A percentile compares a stretch with the other conserved stretches of the same genome.
phyloP scores from a whole-genome alignment of 208 protist genomes.

The Acanthamoeba pearcei region DNA sequence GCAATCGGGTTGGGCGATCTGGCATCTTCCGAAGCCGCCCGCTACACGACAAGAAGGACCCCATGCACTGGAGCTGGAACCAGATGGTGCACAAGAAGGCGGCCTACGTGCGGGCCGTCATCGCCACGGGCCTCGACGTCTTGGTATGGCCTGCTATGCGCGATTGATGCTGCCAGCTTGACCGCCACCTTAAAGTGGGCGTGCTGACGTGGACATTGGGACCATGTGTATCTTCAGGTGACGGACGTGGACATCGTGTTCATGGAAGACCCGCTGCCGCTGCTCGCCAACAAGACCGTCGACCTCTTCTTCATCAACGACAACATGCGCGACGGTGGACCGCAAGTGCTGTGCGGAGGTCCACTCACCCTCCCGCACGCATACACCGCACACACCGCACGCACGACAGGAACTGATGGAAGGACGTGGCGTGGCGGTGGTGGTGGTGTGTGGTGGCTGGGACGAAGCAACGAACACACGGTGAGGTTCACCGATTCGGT shows the following conservation, averaged over 20 bases:
- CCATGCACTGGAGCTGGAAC: slow-evolving; percentile 10
- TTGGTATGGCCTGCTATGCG: neutral
- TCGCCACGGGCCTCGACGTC: slow-evolving; percentile 35
- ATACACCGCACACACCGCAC: neutral
- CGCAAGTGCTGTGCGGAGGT: neutral
- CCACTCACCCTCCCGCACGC: neutral
- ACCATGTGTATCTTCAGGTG: no score
- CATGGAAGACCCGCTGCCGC: neutral
- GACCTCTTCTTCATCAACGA: slow-evolving; percentile 62
- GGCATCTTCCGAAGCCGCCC: neutral
- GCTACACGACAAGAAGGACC: neutral
- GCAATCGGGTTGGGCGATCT: neutral
- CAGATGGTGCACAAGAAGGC: slow-evolving; percentile 46
- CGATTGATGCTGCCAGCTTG: neutral
- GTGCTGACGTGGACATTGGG: no score
- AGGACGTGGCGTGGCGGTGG: neutral
- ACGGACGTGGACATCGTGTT: slow-evolving; percentile 52
- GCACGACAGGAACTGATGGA: neutral
- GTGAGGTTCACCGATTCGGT: neutral
- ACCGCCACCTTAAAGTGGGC: neutral
- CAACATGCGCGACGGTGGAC: neutral
- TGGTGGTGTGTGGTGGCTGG: neutral
- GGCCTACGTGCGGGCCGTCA: neutral
- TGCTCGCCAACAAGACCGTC: neutral
- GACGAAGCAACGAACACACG: slow-evolving; percentile 30